Conservation (phyloP, 345 rosid genomes). For the Citrus trifoliata region DNA sequence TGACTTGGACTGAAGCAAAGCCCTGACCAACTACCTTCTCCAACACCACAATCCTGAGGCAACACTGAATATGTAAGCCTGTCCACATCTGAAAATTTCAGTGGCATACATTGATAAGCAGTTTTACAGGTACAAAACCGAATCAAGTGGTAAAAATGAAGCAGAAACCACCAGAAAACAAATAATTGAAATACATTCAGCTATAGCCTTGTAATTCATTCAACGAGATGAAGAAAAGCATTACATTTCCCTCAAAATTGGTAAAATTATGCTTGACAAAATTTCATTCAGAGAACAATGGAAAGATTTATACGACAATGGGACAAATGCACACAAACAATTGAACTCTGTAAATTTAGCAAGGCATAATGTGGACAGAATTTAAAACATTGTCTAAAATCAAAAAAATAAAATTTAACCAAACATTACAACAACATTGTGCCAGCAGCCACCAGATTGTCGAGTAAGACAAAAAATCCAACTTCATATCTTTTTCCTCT, state of each 20-base stretch:
- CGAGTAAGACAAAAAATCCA: neutral
- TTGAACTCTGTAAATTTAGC: neutral
- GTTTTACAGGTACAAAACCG: conserved; percentile 4
- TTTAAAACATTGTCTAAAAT: neutral
- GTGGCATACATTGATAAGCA: conserved; percentile 15
- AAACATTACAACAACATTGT: neutral
- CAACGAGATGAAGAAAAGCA: neutral
- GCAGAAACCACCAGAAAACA: conserved; percentile 1
- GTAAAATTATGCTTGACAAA: neutral
- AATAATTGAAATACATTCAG: neutral
- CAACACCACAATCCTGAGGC: conserved; percentile 65
- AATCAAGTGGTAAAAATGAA: neutral
- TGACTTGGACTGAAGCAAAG: conserved; percentile 68
- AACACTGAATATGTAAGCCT: conserved; percentile 53
- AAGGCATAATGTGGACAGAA: neutral
- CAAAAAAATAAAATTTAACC: neutral
- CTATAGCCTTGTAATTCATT: neutral
- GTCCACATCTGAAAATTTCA: conserved; percentile 43
- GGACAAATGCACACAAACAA: neutral
- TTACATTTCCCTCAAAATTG: neutral
- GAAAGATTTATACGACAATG: neutral
- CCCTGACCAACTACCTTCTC: conserved; percentile 81
- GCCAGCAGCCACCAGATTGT: neutral
- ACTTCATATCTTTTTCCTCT: neutral
- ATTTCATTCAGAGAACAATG: neutral